phyloP scores from a whole-genome alignment of 2,329 filamentous ascomycete species.

The Harringtonia lauricola region DNA sequence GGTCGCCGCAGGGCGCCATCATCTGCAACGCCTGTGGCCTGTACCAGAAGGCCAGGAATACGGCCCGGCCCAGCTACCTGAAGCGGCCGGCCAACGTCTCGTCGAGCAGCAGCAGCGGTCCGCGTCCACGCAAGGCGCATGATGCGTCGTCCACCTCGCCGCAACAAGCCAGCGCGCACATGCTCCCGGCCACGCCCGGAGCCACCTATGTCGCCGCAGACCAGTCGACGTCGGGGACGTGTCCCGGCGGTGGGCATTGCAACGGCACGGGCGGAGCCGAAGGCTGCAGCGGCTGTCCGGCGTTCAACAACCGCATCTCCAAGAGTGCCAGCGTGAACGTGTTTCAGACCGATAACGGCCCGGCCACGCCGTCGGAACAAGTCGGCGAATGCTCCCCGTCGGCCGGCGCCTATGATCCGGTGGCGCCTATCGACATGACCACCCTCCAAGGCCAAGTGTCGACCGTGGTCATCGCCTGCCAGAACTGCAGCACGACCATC shows the following conservation, averaged over 20 bases:
- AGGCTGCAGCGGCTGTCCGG: constrained; percentile 89
- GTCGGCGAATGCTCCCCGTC: background rate
- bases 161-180: constrained; percentile 27
- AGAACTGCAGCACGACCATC: constrained; percentile 94
- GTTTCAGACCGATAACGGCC: constrained; percentile 23
- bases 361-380: constrained; percentile 8
- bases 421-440: constrained; percentile 36
- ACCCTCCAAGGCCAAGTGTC: constrained; percentile 36
- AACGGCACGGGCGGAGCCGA: constrained; percentile 94
- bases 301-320: constrained; percentile 91
- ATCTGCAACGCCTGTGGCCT: constrained; percentile 98
- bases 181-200: constrained; percentile 28
- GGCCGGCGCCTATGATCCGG: constrained; percentile 17
- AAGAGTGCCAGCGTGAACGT: constrained; percentile 68
- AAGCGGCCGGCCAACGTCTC: constrained; percentile 59
- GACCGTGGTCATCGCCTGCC: constrained; percentile 75
- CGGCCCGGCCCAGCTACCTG: constrained; percentile 78
- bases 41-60: constrained; percentile 88
- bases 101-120: constrained; percentile 21
- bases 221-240: constrained; percentile 70
- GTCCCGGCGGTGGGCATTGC: constrained; percentile 86
- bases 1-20: constrained; percentile 83
- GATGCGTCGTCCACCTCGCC: constrained; percentile 25
- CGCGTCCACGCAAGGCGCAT: constrained; percentile 27
- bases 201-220: constrained; percentile 71